Base-by-base conservation (phyloP, 2,329 filamentous ascomycete species). In the Aspergillus neotritici region DNA sequence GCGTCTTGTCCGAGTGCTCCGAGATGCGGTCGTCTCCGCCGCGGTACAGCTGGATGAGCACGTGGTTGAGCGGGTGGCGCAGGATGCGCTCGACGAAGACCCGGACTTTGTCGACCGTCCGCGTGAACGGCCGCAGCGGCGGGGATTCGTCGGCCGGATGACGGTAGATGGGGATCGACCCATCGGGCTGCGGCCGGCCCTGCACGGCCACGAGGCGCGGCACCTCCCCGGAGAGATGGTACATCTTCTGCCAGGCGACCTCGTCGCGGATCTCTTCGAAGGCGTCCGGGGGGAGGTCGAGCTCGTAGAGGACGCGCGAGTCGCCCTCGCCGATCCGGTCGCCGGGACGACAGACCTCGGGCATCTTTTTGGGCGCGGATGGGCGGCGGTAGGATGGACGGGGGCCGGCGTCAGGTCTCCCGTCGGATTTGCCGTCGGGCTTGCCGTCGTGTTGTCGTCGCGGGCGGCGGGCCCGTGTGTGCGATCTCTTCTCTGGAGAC, bases 1-100 rank as follows among this genome's bases (percentile, higher is more conserved):
- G 73, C 0, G 91, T 95, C 69, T 98, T 98, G 64, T 98, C 93
- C 31, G 88, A 94, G 61, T 98, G 93, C 62, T 98, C 93, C 1
- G 87, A 93, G 49, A 98, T 98, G 62, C 88, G 88, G 66, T 98
- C 93, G 37, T 80, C 81, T 3, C 91, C 87, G 53, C 78, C 77
- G n/a, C 93, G 86, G 60, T 98, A 98, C 45, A 89, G 79, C 60
- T 98, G 93, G 35, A 98, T 94, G 37, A 98, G 71, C 1, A 83
- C 90, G 62, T 98, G 93, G 58, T 98, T 98, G 33, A 98, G 68
- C 1, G 79, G 71, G 57, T 97, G 93, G 0, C 86, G 84, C 1
- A 94, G 75, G 12, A 79, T 71, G 43, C 77, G 73, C 63, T 95
- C 87, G 0, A 88, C 83, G 42, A 77, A 76, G 11, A 69, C 63